Percentiles rank a stretch among this genome's conserved stretches.
phyloP scores from a whole-genome alignment of 495 filamentous ascomycete species.

The Letharia columbiana region DNA sequence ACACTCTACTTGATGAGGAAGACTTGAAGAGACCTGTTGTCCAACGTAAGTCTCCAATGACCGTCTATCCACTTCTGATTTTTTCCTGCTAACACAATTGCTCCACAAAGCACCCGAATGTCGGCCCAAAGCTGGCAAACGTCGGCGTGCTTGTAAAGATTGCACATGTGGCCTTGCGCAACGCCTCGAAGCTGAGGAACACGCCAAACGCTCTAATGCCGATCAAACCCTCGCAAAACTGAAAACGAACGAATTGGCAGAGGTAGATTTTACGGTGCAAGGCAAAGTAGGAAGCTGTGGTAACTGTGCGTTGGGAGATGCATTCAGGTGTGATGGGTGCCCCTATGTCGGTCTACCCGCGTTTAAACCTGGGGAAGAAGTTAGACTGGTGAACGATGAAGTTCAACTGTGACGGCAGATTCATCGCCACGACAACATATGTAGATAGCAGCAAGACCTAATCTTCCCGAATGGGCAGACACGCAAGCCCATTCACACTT shows the following conservation, averaged over 20 bases:
- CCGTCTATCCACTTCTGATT: not conserved
- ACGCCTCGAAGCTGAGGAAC: conserved; percentile 32
- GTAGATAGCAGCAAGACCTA: not conserved
- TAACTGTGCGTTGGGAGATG: conserved; percentile 87
- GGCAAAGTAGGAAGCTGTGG: conserved; percentile 92
- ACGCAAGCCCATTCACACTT: not conserved
- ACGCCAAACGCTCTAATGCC: conserved; percentile 40
- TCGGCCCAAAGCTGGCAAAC: conserved; percentile 70
- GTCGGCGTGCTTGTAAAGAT: conserved; percentile 91
- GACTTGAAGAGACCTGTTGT: conserved; percentile 64
- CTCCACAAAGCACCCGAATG: conserved; percentile 63
- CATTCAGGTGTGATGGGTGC: conserved; percentile 59
- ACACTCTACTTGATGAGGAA: conserved; percentile 72
- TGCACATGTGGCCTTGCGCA: conserved; percentile 79
- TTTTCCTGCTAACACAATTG: conserved; percentile 7
- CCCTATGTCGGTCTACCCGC: conserved; percentile 90
- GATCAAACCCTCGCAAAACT: conserved; percentile 60
- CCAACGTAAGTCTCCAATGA: conserved; percentile 53
- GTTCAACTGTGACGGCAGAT: conserved; percentile 59
- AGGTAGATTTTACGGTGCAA: conserved; percentile 91
- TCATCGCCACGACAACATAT: not conserved
- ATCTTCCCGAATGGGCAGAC: not conserved
- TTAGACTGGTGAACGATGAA: conserved; percentile 73
- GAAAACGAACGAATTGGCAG: conserved; percentile 64
- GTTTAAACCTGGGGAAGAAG: conserved; percentile 95